Conservation (phyloP, 768 basidiomycete genomes). For the Lentinula boryana region DNA sequence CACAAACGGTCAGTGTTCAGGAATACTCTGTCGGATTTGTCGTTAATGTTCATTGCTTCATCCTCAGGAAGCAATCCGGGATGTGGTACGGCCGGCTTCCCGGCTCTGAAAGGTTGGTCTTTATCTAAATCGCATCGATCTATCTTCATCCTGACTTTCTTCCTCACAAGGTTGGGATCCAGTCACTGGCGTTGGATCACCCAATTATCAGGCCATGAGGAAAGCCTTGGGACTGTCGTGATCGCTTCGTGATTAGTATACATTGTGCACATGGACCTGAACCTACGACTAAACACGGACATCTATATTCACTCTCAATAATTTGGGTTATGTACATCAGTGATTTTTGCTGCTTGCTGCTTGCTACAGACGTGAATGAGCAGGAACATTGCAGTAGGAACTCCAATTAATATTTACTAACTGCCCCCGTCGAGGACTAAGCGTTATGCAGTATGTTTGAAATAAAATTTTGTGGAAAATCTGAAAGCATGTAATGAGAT, state of each 20-base stretch:
- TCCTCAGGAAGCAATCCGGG: slow-evolving; percentile 1
- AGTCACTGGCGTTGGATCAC: slow-evolving; percentile 49
- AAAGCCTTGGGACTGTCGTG: slow-evolving; percentile 1
- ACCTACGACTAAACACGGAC: too few relatives aligned
- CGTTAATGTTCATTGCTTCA: neutral
- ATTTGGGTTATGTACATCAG: too few relatives aligned
- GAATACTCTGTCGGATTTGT: neutral
- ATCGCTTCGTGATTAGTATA: neutral
- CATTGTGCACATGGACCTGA: too few relatives aligned
- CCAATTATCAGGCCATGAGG: slow-evolving; percentile 18
- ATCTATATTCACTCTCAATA: too few relatives aligned
- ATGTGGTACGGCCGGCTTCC: slow-evolving; percentile 15
- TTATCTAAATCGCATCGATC: slow-evolving; percentile 10
- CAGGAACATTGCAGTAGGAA: too few relatives aligned
- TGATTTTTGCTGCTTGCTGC: too few relatives aligned
- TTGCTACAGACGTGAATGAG: too few relatives aligned
- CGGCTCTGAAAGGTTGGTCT: slow-evolving; percentile 28
- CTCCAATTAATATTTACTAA: too few relatives aligned
- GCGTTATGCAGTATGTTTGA: too few relatives aligned
- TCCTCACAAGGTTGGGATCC: slow-evolving; percentile 30
- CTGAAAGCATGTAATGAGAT: slow-evolving; percentile 88
- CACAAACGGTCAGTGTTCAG: slow-evolving; percentile 15
- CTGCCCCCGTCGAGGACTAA: too few relatives aligned
- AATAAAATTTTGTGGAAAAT: too few relatives aligned
- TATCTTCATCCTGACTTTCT: slow-evolving; percentile 23